Conservation (phyloP, 768 basidiomycete species). For the Cyathus striatus region DNA sequence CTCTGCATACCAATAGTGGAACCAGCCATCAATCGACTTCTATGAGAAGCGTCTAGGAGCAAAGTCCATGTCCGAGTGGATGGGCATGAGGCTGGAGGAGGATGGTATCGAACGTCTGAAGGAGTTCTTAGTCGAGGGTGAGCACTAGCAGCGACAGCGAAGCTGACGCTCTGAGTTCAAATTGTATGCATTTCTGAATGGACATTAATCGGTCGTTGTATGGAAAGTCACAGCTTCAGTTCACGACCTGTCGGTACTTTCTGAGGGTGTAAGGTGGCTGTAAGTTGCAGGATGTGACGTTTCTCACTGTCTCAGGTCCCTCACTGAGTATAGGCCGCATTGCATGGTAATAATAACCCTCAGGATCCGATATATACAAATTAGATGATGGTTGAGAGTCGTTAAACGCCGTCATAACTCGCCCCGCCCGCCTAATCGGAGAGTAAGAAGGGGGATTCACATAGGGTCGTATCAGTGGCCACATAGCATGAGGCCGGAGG, state of each 20-base stretch:
- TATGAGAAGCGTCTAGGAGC: constrained; percentile 86
- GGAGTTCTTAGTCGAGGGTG: constrained; percentile 25
- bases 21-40: constrained; percentile 86
- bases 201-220: not conserved
- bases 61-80: constrained; percentile 78
- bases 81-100: constrained; percentile 78
- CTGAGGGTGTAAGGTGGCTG: too few species aligned
- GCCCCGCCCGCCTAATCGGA: constrained; percentile 73
- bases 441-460: constrained; percentile 8
- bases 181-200: too few species aligned
- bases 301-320: too few species aligned
- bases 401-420: constrained; percentile 80
- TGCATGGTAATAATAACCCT: too few species aligned
- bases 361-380: not conserved
- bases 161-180: too few species aligned
- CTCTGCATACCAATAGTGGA: constrained; percentile 59
- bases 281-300: too few species aligned
- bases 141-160: not conserved
- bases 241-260: too few species aligned
- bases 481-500: too few species aligned
- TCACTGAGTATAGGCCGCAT: too few species aligned
- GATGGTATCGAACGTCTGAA: constrained; percentile 59
- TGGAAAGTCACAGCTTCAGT: too few species aligned
- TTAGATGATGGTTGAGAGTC: constrained; percentile 3
- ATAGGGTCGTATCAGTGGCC: too few species aligned